Percentiles rank a stretch among this genome's conserved stretches.
These are phyloP conservation scores for Cercospora berteroae DNA, from an alignment of 2,329 filamentous ascomycete species.

Conservation along the genomic window DNA sequence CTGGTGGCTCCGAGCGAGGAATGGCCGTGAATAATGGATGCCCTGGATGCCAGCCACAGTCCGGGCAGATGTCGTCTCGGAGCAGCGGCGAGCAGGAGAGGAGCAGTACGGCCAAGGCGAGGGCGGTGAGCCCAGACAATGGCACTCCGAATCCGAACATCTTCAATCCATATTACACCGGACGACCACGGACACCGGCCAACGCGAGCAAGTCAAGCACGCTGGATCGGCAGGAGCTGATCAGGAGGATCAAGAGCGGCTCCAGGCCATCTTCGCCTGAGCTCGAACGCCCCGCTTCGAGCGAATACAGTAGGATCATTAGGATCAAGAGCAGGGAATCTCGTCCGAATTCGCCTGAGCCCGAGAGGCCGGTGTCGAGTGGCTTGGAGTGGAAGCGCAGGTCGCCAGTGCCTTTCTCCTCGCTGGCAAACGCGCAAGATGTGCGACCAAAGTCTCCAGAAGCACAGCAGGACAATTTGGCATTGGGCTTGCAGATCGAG, in stretches of 20 bases:
- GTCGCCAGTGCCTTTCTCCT: constrained; percentile 46
- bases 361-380: constrained; percentile 23
- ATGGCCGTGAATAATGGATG: constrained; percentile 28
- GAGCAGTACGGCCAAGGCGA: constrained; percentile 10
- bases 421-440: constrained; percentile 5
- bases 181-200: constrained; percentile 34
- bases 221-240: constrained; percentile 71
- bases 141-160: constrained; percentile 28
- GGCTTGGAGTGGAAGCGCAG: constrained; percentile 43
- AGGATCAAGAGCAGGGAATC: constrained; percentile 64
- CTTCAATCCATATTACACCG: constrained; percentile 41
- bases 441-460: constrained; percentile 27
- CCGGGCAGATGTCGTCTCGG: constrained; percentile 16
- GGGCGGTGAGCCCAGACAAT: constrained; percentile 23
- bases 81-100: constrained; percentile 13
- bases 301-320: constrained; percentile 59
- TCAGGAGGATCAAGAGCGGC: constrained; percentile 71
- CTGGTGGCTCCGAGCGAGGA: constrained; percentile 27
- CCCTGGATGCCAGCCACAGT: constrained; percentile 22
- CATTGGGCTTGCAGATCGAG: constrained; percentile 60
- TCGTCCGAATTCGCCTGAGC: constrained; percentile 31
- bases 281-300: constrained; percentile 22
- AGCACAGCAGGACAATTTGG: constrained; percentile 28
- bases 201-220: constrained; percentile 31
- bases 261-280: constrained; percentile 33